phyloP scores from a whole-genome alignment of 768 basidiomycete species.

The Rhodocollybia butyracea region DNA sequence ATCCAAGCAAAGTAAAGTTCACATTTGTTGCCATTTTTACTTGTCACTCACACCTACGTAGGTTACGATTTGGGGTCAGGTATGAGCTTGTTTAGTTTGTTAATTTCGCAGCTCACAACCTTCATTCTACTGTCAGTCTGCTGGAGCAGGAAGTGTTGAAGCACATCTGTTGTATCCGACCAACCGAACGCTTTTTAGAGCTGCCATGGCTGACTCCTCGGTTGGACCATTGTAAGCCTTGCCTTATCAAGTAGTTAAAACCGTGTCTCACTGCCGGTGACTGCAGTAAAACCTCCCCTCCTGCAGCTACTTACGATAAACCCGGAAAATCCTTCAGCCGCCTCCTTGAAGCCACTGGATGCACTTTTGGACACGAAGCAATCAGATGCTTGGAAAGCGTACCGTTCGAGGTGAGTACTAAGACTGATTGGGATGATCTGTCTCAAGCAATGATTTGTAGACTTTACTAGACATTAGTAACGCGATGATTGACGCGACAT shows the following conservation, averaged over 20 bases:
- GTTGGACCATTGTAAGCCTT: constrained; percentile 49
- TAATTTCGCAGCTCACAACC: not conserved
- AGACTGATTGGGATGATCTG: too few relatives aligned
- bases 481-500: constrained; percentile 36
- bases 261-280: not conserved
- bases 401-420: constrained; percentile 38
- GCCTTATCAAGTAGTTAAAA: not conserved
- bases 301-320: constrained; percentile 43
- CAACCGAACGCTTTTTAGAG: constrained; percentile 38
- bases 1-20: constrained; percentile 45
- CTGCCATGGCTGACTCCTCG: constrained; percentile 50
- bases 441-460: constrained; percentile 21
- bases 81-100: constrained; percentile 11
- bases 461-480: constrained; percentile 46
- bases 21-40: not conserved
- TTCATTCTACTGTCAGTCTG: constrained; percentile 45
- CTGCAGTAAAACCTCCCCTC: constrained; percentile 49
- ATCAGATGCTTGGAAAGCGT: constrained; percentile 43
- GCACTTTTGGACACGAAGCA: constrained; percentile 33
- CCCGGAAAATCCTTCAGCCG: constrained; percentile 48
- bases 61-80: constrained; percentile 59
- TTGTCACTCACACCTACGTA: constrained; percentile 17
- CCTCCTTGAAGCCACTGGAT: constrained; percentile 44
- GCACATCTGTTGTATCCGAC: constrained; percentile 43
- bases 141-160: constrained; percentile 49